Percentiles rank a stretch among this genome's conserved stretches.
Conservation (phyloP, 1,284 basidiomycete genomes). For the Melampsora americana region DNA sequence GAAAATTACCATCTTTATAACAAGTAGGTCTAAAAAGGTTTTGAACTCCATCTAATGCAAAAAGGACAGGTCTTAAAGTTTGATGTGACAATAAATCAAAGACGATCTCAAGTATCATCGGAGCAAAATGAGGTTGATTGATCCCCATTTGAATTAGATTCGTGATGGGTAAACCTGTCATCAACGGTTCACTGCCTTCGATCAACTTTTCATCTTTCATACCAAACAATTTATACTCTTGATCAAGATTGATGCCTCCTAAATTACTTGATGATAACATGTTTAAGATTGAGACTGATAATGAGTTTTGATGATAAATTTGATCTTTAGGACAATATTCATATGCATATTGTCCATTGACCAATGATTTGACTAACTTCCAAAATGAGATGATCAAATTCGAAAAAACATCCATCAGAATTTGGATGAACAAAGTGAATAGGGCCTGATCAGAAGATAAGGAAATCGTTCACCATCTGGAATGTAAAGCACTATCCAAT, state of each 20-base stretch:
- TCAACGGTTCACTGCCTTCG: not conserved
- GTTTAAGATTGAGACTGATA: slow-evolving; percentile 11
- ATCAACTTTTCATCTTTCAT: slow-evolving; percentile 34
- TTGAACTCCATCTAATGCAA: slow-evolving; percentile 44
- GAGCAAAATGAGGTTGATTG: slow-evolving; percentile 7
- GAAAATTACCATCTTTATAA: slow-evolving; percentile 39
- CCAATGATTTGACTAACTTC: slow-evolving; percentile 20
- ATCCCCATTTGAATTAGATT: slow-evolving; percentile 17
- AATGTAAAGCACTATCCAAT: slow-evolving; percentile 41
- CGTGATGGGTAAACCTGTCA: not conserved
- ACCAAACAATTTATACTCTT: slow-evolving; percentile 12
- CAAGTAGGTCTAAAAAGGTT: slow-evolving; percentile 36
- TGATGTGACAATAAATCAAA: slow-evolving; percentile 29
- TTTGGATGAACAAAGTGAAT: not conserved
- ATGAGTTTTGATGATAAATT: slow-evolving; percentile 30
- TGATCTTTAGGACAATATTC: slow-evolving; percentile 30
- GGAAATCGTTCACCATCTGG: slow-evolving; percentile 28
- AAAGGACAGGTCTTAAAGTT: slow-evolving; percentile 29
- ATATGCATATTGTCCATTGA: slow-evolving; percentile 30
- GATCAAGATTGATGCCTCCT: not conserved
- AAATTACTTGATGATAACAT: slow-evolving; percentile 9
- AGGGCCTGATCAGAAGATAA: not conserved
- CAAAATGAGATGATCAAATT: not conserved
- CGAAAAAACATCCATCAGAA: not conserved
- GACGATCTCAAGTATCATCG: slow-evolving; percentile 9